Evolutionary conservation across 2,329 filamentous ascomycete genomes (phyloP), one percentile per base, ranked within the genome.

Genomic region (Colletotrichum salicis): DNA sequence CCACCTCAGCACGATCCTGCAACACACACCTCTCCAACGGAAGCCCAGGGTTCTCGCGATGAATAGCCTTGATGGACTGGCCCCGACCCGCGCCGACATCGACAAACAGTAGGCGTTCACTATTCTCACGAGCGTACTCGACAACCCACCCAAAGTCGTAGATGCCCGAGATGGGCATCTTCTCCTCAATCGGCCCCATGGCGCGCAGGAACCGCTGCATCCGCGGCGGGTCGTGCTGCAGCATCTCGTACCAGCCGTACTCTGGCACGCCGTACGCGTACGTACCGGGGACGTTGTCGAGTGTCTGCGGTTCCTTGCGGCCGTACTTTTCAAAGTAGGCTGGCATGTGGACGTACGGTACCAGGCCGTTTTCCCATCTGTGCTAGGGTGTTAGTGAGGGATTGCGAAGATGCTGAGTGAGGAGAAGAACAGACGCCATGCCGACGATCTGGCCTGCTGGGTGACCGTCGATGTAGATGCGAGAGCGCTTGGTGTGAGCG

Each of bases 31-130:
- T 77, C 7, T 73, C 72, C 7, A 71, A 51, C 1, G 75, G 73
- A 10, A 82, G 68, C 24, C 74, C 78, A 3, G 76, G 73, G 19
- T 76, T 77, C 51, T 76, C 75, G n/a, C 75, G 57, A 41, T 72
- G 73, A 54, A 82, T 76, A 1, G 75, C 75, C 71, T 74, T 74
- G 37, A 81, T 73, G 41, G 63, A 60, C 60, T 71, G 73, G 10
- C 81, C 80, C 52, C 76, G 77, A 8, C 80, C 77, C n/a, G 78
- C 80, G 29, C 80, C 80, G 35, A 82, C 77, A 70, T 82, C 80
- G 22, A 82, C 79, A 19, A 82, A 61, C 2, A 80, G 65, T 0
- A 73, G 51, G 10, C 79, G 73, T 22, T 63, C 64, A 1, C 52
- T 12, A 6, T 62, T 22, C 8, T 72, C 65, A 10, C 27, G n/a